Conservation (phyloP, 768 basidiomycete species). For the Exsudoporus frostii region DNA sequence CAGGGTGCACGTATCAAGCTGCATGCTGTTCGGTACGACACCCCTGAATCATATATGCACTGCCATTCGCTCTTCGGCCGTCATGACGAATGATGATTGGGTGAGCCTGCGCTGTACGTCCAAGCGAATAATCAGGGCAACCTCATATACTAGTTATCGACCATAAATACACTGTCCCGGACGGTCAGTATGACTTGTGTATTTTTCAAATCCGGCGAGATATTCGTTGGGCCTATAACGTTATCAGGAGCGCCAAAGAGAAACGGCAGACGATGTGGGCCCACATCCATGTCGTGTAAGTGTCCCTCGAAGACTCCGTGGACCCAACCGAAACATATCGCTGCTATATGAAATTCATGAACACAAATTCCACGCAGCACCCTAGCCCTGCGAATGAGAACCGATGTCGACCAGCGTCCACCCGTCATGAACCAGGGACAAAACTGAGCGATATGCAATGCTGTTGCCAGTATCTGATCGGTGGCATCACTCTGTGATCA, state of each 20-base stretch:
- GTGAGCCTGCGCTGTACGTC: neutral
- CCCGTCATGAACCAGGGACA: conserved; percentile 2
- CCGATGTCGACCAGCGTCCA: neutral
- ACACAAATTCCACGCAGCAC: neutral
- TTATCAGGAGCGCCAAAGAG: neutral
- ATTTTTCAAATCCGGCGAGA: neutral
- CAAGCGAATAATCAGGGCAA: conserved; percentile 5
- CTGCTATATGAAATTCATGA: conserved; percentile 13
- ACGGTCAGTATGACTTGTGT: neutral
- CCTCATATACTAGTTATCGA: neutral
- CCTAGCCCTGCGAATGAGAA: conserved; percentile 6
- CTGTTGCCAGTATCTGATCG: neutral
- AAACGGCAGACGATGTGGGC: neutral
- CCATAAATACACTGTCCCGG: no score
- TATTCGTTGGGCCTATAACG: neutral
- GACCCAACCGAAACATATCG: neutral
- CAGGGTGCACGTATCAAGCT: conserved; percentile 3
- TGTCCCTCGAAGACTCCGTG: conserved; percentile 9
- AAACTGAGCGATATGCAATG: neutral
- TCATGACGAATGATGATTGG: neutral
- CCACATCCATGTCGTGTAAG: neutral
- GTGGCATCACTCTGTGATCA: conserved; percentile 10
- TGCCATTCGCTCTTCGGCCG: conserved; percentile 17
- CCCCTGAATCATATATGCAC: conserved; percentile 12
- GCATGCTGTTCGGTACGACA: conserved; percentile 12